These are phyloP conservation scores for Apophysomyces ossiformis DNA, from an alignment of 371 early-diverging fungal species.

Conservation along the genomic window DNA sequence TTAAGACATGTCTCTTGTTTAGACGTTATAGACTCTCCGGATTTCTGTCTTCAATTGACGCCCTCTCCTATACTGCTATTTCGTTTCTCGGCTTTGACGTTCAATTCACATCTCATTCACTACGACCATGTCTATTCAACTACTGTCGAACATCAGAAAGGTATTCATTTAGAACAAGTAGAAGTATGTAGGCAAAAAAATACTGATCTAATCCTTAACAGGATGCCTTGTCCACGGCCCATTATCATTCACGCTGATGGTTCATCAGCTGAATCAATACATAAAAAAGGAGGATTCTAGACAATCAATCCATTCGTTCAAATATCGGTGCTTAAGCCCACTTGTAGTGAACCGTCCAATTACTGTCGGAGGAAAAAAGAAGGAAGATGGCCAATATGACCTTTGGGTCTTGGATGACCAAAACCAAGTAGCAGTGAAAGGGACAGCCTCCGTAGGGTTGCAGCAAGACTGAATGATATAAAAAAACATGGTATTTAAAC, in stretches of 20 bases:
- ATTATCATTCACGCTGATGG: constrained; percentile 71
- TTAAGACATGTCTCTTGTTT: background rate
- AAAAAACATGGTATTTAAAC: background rate
- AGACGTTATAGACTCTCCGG: constrained; percentile 32
- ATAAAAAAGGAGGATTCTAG: constrained; percentile 7
- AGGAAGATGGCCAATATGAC: constrained; percentile 49
- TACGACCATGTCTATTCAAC: constrained; percentile 75
- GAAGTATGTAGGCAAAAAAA: background rate
- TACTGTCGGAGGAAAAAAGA: constrained; percentile 51
- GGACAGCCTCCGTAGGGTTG: constrained; percentile 36
- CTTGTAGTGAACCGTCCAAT: constrained; percentile 62
- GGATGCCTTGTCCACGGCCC: constrained; percentile 84
- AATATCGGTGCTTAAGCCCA: constrained; percentile 73
- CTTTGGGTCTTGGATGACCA: constrained; percentile 72
- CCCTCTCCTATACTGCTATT: constrained; percentile 76
- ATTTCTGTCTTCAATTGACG: constrained; percentile 53
- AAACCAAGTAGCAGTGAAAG: constrained; percentile 74
- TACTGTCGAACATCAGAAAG: constrained; percentile 72
- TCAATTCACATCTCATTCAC: constrained; percentile 85
- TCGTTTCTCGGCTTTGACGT: constrained; percentile 84
- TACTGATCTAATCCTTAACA: constrained; percentile 11
- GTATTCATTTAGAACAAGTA: constrained; percentile 20
- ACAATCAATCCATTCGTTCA: constrained; percentile 51
- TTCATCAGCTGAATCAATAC: constrained; percentile 52
- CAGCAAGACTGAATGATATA: background rate